A percentile compares a stretch with the other conserved stretches of the same genome.
phyloP scores from a whole-genome alignment of 2,329 filamentous ascomycete species.

The Alternaria sp. region DNA sequence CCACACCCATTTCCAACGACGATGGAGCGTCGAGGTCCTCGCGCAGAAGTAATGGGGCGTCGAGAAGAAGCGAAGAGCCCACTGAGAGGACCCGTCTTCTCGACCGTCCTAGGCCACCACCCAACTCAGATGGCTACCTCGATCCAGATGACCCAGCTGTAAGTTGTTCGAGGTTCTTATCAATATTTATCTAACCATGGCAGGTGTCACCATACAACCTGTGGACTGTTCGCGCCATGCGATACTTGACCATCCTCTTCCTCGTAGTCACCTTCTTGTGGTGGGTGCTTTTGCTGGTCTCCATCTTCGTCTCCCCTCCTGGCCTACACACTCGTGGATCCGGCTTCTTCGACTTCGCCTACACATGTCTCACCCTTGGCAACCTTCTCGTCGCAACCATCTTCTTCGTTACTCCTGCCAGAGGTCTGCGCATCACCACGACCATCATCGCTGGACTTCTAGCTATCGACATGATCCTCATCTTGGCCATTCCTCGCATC shows the following conservation, averaged over 20 bases:
- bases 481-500: conserved; percentile 74
- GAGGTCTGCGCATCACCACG: conserved; percentile 75
- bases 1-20: conserved; percentile 24
- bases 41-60: conserved; percentile 36
- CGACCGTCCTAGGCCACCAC: conserved; percentile 61
- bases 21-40: conserved; percentile 35
- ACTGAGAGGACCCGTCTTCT: conserved; percentile 72
- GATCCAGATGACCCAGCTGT: conserved; percentile 84
- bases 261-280: conserved; percentile 80
- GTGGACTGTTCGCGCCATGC: conserved; percentile 82
- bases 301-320: conserved; percentile 88
- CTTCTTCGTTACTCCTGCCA: conserved; percentile 87
- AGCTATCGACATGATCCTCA: conserved; percentile 77
- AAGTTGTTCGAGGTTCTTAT: conserved; percentile 37
- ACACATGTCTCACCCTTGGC: conserved; percentile 76
- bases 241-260: conserved; percentile 79
- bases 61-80: conserved; percentile 50
- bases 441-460: conserved; percentile 71
- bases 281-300: conserved; percentile 90
- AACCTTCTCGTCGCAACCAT: conserved; percentile 78
- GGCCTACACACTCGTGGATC: conserved; percentile 85
- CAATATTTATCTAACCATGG: conserved; percentile 19
- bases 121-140: conserved; percentile 70
- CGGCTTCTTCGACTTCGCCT: conserved; percentile 90
- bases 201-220: conserved; percentile 89